These are phyloP conservation scores for Orbilia javanica DNA, from an alignment of 2,329 filamentous ascomycete genomes.

Conservation along the genomic window DNA sequence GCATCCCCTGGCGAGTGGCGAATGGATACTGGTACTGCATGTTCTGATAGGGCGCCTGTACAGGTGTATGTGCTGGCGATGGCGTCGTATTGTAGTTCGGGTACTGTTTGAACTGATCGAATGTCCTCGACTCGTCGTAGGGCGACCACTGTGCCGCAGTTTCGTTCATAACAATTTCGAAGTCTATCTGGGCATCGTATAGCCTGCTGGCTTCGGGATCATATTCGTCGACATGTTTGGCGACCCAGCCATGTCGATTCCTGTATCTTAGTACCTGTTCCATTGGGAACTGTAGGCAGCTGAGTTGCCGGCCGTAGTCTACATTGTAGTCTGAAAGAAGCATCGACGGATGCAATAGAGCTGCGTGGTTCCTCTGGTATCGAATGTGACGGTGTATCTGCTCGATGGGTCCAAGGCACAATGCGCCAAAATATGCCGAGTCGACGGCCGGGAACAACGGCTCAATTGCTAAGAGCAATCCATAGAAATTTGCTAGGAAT, in stretches of 20 bases:
- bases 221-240: constrained; percentile 39
- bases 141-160: constrained; percentile 54
- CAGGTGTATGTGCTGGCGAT: constrained; percentile 45
- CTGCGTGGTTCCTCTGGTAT: constrained; percentile 49
- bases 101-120: constrained; percentile 57
- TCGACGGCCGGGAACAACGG: constrained; percentile 92
- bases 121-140: constrained; percentile 50
- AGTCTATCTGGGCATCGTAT: constrained; percentile 53
- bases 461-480: constrained; percentile 86
- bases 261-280: constrained; percentile 49
- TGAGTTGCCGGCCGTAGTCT: constrained; percentile 46
- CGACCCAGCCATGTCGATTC: constrained; percentile 55
- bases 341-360: constrained; percentile 51
- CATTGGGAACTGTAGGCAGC: constrained; percentile 52
- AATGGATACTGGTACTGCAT: constrained; percentile 56
- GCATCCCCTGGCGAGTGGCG: constrained; percentile 54
- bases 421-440: constrained; percentile 84
- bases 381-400: constrained; percentile 74
- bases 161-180: constrained; percentile 56
- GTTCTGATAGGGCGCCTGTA: constrained; percentile 43
- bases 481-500: constrained; percentile 91
- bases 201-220: constrained; percentile 51
- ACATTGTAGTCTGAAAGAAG: constrained; percentile 56
- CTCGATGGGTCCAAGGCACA: constrained; percentile 84
- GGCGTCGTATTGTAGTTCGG: constrained; percentile 53